Percentiles rank a stretch among this genome's conserved stretches.
phyloP scores from a whole-genome alignment of 1,139 yeast species.

The Zhuliangozyma blackwelliae region DNA sequence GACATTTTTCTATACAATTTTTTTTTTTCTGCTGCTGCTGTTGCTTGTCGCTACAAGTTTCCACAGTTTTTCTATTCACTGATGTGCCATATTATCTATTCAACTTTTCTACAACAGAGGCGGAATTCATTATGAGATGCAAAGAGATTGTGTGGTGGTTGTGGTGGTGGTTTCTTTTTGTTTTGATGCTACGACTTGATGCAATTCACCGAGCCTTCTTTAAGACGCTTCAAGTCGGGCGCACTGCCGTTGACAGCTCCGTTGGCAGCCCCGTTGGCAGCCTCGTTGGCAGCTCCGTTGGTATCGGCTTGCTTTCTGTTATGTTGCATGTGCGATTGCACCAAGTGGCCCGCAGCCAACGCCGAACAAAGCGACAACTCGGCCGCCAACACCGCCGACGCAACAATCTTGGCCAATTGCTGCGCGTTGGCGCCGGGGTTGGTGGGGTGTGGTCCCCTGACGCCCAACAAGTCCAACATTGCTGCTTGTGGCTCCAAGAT shows the following conservation, averaged over 20 bases:
- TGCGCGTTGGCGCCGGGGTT: conserved; percentile 94
- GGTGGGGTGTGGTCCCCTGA: conserved; percentile 92
- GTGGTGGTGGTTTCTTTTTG: too few relatives aligned
- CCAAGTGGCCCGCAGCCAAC: conserved; percentile 97
- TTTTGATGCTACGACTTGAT: conserved; percentile 51
- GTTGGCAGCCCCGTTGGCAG: not conserved
- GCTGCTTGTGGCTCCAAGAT: conserved; percentile 96
- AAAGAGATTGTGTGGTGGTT: too few relatives aligned
- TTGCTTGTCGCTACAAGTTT: too few relatives aligned
- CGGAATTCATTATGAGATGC: too few relatives aligned
- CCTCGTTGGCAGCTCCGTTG: conserved; percentile 10
- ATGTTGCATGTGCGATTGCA: conserved; percentile 95
- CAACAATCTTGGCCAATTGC: conserved; percentile 91
- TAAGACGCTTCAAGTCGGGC: conserved; percentile 55
- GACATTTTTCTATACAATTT: too few relatives aligned
- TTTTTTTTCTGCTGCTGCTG: too few relatives aligned
- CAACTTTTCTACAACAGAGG: too few relatives aligned
- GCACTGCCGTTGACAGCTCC: conserved; percentile 14
- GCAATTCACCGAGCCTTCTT: conserved; percentile 71
- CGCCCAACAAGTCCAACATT: conserved; percentile 91
- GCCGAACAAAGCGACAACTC: conserved; percentile 93
- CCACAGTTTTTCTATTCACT: too few relatives aligned
- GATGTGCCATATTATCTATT: too few relatives aligned
- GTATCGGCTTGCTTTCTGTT: conserved; percentile 64
- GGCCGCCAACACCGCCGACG: conserved; percentile 93